These are phyloP conservation scores for Geotrichum ghanense DNA, from an alignment of 805 yeast genomes.

Conservation along the genomic window DNA sequence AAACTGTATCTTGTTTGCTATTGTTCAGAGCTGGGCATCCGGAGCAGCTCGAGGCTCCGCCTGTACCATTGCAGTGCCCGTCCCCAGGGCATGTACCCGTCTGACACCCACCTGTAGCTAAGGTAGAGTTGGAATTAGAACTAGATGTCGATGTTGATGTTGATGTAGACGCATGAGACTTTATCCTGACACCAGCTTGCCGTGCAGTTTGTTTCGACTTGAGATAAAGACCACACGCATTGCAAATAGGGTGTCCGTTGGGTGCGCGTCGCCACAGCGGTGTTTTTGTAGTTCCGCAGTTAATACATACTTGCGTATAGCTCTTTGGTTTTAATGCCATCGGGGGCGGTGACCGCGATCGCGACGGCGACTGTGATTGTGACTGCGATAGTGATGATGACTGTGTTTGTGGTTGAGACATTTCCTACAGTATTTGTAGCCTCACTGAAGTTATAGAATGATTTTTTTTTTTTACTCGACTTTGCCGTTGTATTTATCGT, in stretches of 20 bases:
- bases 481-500: too few species aligned
- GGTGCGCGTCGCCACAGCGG: not conserved
- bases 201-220: not conserved
- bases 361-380: too few species aligned
- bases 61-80: not conserved
- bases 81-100: not conserved
- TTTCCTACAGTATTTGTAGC: too few species aligned
- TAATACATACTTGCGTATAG: not conserved
- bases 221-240: not conserved
- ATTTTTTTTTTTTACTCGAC: too few species aligned
- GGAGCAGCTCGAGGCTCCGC: not conserved
- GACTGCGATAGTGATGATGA: too few species aligned
- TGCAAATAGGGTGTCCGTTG: not conserved
- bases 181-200: too few species aligned
- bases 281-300: constrained; percentile 1
- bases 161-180: too few species aligned
- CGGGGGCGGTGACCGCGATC: not conserved
- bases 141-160: too few species aligned
- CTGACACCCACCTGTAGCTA: too few species aligned
- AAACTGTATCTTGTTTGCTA: not conserved
- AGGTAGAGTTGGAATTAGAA: too few species aligned
- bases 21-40: not conserved
- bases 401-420: constrained; percentile 14
- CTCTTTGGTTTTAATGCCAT: not conserved
- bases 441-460: too few species aligned